phyloP scores from a whole-genome alignment of 495 filamentous ascomycete species.

The Trichoderma orchidacearum region DNA sequence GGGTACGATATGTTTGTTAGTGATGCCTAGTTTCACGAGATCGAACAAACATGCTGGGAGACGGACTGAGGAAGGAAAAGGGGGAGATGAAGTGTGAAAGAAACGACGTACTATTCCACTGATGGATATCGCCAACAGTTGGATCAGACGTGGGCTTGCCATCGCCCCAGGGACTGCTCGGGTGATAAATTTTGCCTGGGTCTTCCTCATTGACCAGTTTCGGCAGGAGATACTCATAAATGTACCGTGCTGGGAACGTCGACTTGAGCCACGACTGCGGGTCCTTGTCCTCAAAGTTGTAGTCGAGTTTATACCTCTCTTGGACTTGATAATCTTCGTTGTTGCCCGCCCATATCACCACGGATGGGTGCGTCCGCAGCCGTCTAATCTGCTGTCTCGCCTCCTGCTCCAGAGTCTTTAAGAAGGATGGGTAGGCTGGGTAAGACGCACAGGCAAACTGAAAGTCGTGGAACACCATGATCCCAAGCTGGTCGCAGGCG shows the following conservation, averaged over 20 bases:
- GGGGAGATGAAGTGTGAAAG: slow-evolving; percentile 14
- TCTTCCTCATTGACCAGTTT: slow-evolving; percentile 41
- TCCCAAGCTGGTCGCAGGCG: slow-evolving; percentile 57
- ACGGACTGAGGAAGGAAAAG: slow-evolving; percentile 1
- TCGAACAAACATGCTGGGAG: too few relatives aligned
- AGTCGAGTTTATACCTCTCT: slow-evolving; percentile 46
- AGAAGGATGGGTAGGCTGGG: slow-evolving; percentile 49
- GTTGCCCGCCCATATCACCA: slow-evolving; percentile 70
- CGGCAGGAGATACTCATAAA: slow-evolving; percentile 61
- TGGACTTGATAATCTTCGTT: slow-evolving; percentile 80
- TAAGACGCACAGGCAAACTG: slow-evolving; percentile 75
- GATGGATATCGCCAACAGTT: slow-evolving; percentile 71
- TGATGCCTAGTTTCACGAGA: slow-evolving; percentile 4
- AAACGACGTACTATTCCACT: slow-evolving; percentile 53
- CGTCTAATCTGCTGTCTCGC: slow-evolving; percentile 52
- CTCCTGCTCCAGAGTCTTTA: slow-evolving; percentile 51
- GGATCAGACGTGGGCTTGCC: slow-evolving; percentile 55
- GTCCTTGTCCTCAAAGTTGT: slow-evolving; percentile 51
- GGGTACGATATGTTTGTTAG: neutral
- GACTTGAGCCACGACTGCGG: slow-evolving; percentile 61
- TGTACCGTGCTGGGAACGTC: slow-evolving; percentile 65
- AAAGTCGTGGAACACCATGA: slow-evolving; percentile 76
- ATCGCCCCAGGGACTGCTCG: slow-evolving; percentile 72
- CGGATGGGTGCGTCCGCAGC: slow-evolving; percentile 63
- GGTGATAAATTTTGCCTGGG: slow-evolving; percentile 60